Evolutionary conservation across 768 basidiomycete genomes (phyloP).

Genomic region (Tephrocybe sp.): DNA sequence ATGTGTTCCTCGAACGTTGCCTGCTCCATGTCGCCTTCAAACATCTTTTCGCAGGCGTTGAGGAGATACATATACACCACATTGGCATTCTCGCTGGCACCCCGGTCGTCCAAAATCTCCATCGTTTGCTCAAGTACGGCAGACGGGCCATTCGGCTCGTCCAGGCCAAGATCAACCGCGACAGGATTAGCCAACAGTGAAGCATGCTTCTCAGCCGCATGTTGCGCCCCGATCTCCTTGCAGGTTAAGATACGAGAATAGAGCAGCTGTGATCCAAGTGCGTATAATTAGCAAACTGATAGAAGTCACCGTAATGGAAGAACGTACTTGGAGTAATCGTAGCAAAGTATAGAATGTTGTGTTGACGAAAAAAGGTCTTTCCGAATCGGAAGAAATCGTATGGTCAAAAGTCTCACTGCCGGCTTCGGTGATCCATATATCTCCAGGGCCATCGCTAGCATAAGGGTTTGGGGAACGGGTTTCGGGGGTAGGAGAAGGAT

Average conservation of each 20-base stretch:
- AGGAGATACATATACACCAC: constrained; percentile 87
- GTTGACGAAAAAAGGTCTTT: constrained; percentile 81
- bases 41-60: constrained; percentile 89
- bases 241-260: constrained; percentile 86
- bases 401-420: constrained; percentile 25
- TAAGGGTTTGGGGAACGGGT: constrained; percentile 29
- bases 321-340: constrained; percentile 80
- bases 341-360: constrained; percentile 90
- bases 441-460: constrained; percentile 30
- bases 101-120: constrained; percentile 53
- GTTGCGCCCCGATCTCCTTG: constrained; percentile 74
- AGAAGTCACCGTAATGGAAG: constrained; percentile 9
- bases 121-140: constrained; percentile 66
- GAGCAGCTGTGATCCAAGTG: constrained; percentile 54
- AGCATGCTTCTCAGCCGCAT: constrained; percentile 65
- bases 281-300: constrained; percentile 8
- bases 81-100: constrained; percentile 46
- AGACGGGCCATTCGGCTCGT: constrained; percentile 78
- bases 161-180: constrained; percentile 79
- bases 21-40: constrained; percentile 91
- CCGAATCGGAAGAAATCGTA: constrained; percentile 25
- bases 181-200: constrained; percentile 74
- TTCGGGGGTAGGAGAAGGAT: constrained; percentile 35
- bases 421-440: constrained; percentile 63
- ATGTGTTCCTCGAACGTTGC: constrained; percentile 93